A percentile compares a stretch with the other conserved stretches of the same genome.
These are phyloP conservation scores for Austroboletus novae-zelandiae DNA, from an alignment of 1,284 basidiomycete genomes.

Conservation along the genomic window DNA sequence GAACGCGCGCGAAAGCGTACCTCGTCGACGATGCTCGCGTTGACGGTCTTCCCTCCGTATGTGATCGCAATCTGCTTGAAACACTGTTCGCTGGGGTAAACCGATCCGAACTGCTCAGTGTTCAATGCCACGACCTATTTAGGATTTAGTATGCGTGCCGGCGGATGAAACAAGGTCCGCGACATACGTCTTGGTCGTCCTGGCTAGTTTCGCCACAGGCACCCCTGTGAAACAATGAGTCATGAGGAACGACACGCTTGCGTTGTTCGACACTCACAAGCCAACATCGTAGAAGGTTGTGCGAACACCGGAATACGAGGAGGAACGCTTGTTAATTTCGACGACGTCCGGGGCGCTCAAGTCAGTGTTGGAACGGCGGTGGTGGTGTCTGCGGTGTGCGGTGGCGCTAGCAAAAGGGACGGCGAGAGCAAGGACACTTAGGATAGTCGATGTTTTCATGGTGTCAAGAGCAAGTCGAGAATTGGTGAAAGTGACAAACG, in stretches of 20 bases:
- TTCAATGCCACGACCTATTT: constrained; percentile 46
- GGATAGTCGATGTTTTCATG: constrained; percentile 25
- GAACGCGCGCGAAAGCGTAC: constrained; percentile 31
- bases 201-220: constrained; percentile 52
- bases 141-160: constrained; percentile 2
- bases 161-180: not conserved
- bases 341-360: constrained; percentile 30
- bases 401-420: constrained; percentile 39
- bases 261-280: constrained; percentile 39
- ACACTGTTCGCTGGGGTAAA: constrained; percentile 61
- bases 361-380: constrained; percentile 39
- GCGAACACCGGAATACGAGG: constrained; percentile 25
- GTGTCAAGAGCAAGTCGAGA: not conserved
- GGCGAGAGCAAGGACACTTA: constrained; percentile 33
- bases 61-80: constrained; percentile 62
- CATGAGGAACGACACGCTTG: not conserved
- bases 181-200: constrained; percentile 50
- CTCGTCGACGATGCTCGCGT: constrained; percentile 66
- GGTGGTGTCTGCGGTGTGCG: constrained; percentile 34
- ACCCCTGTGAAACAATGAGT: constrained; percentile 36
- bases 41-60: constrained; percentile 54
- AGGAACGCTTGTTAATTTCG: constrained; percentile 35
- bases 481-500: not conserved
- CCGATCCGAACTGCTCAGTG: constrained; percentile 49
- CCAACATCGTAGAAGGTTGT: constrained; percentile 57